A percentile compares a stretch with the other conserved stretches of the same genome.
Conservation (phyloP, 148 eudicot species). For the Camellia sinensis region DNA sequence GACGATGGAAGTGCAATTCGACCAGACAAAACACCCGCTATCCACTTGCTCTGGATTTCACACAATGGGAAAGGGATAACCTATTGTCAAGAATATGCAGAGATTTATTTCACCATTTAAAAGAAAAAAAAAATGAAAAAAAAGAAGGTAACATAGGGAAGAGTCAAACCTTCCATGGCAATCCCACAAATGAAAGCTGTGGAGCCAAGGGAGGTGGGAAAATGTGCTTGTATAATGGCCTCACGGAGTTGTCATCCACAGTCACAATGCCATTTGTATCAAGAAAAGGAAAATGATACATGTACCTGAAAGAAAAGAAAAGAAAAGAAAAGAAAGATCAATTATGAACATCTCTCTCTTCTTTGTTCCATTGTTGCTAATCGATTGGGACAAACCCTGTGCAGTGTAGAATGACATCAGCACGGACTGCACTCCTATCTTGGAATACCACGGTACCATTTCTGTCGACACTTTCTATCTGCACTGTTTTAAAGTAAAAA, state of each 20-base stretch:
- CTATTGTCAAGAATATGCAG: slow-evolving; percentile 28
- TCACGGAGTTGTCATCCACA: slow-evolving; percentile 87
- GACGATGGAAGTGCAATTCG: slow-evolving; percentile 57
- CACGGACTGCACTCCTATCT: slow-evolving; percentile 54
- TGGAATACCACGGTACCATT: slow-evolving; percentile 65
- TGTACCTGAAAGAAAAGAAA: slow-evolving; percentile 51
- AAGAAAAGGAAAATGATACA: slow-evolving; percentile 85
- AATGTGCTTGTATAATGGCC: slow-evolving; percentile 87
- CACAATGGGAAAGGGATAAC: slow-evolving; percentile 65
- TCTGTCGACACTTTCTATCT: slow-evolving; percentile 63
- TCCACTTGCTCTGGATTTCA: slow-evolving; percentile 92
- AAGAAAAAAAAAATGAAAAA: neutral
- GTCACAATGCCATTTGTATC: slow-evolving; percentile 46
- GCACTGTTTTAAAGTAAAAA: slow-evolving; percentile 23
- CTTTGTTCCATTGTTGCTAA: neutral
- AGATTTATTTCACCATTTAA: neutral
- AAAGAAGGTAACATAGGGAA: neutral
- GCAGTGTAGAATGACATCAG: slow-evolving; percentile 83
- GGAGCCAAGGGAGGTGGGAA: slow-evolving; percentile 89
- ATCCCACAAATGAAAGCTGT: slow-evolving; percentile 82
- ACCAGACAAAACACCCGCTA: slow-evolving; percentile 75
- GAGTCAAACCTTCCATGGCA: slow-evolving; percentile 74
- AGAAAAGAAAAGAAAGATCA: neutral
- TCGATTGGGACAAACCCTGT: slow-evolving; percentile 60
- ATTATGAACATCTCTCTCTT: neutral